Percentiles rank a stretch among this genome's conserved stretches.
Evolutionary conservation across 352 stramenopile species (phyloP).

Genomic region (Phytophthora cryptogea): DNA sequence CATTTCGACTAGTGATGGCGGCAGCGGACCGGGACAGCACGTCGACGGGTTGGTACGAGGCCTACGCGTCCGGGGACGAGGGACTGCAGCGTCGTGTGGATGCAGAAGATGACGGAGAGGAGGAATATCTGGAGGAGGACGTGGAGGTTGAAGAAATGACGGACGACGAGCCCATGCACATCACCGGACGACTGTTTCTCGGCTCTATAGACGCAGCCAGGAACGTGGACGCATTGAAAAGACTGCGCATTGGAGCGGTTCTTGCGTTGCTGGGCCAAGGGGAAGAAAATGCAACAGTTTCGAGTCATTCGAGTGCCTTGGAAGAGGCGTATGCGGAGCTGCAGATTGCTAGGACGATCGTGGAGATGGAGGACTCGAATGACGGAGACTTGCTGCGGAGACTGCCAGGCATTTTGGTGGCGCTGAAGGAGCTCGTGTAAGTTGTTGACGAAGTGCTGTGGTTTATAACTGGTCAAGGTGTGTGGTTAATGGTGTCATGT

Average conservation of each 20-base stretch:
- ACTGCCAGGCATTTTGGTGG: conserved; percentile 47
- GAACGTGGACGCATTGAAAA: conserved; percentile 44
- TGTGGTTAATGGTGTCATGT: background rate
- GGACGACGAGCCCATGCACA: conserved; percentile 66
- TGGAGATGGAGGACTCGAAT: conserved; percentile 60
- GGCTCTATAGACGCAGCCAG: conserved; percentile 71
- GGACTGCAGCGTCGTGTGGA: background rate
- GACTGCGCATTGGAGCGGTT: conserved; percentile 41
- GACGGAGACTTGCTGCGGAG: conserved; percentile 52
- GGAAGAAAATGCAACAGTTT: conserved; percentile 27
- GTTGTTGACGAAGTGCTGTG: background rate
- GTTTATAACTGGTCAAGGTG: background rate
- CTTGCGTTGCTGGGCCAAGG: conserved; percentile 48
- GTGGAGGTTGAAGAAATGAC: conserved; percentile 59
- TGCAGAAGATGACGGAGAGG: conserved; percentile 11
- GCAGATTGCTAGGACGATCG: conserved; percentile 16
- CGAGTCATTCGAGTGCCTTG: background rate
- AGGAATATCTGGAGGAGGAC: conserved; percentile 46
- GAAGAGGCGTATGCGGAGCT: conserved; percentile 7
- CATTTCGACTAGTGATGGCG: conserved; percentile 7
- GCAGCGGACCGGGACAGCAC: conserved; percentile 10
- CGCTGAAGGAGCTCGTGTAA: conserved; percentile 45
- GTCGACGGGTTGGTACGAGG: conserved; percentile 17
- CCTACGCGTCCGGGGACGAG: conserved; percentile 16
- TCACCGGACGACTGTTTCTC: conserved; percentile 50